Conservation (phyloP, 2,329 filamentous ascomycete species). For the Arthrobotrys iridis region DNA sequence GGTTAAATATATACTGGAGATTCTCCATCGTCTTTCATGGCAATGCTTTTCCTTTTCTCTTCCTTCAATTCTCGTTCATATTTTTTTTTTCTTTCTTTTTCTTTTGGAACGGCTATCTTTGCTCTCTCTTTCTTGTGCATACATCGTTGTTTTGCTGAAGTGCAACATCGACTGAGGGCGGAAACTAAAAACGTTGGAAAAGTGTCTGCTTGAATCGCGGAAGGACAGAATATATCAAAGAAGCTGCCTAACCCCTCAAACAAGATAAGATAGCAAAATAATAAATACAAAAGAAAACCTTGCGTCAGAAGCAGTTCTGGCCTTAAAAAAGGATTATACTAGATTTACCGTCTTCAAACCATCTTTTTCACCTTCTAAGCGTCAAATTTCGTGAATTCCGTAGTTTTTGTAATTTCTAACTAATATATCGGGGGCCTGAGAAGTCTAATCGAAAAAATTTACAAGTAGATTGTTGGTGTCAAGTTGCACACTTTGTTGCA, state of each 20-base stretch:
- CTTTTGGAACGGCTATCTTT: constrained; percentile 15
- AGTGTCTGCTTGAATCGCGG: too few species aligned
- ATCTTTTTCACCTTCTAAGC: not conserved
- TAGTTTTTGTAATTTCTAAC: too few species aligned
- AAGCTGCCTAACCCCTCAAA: not conserved
- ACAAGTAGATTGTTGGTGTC: too few species aligned
- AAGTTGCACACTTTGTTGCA: not conserved
- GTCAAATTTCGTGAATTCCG: not conserved
- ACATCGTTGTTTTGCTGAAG: constrained; percentile 5
- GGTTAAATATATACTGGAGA: constrained; percentile 26
- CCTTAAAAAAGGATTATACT: not conserved
- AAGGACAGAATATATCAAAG: too few species aligned
- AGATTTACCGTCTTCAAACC: not conserved
- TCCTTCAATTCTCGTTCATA: not conserved
- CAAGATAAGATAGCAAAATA: not conserved
- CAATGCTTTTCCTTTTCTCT: not conserved
- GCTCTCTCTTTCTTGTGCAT: constrained; percentile 1
- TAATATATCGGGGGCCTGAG: too few species aligned
- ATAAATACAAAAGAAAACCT: not conserved
- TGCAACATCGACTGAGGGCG: constrained; percentile 11
- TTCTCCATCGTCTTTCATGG: constrained; percentile 15
- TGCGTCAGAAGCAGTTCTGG: not conserved
- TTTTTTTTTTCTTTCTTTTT: not conserved
- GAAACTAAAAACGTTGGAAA: constrained; percentile 10
- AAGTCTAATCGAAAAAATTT: too few species aligned